phyloP scores from a whole-genome alignment of 768 basidiomycete genomes.

The Atractiella rhizophila region DNA sequence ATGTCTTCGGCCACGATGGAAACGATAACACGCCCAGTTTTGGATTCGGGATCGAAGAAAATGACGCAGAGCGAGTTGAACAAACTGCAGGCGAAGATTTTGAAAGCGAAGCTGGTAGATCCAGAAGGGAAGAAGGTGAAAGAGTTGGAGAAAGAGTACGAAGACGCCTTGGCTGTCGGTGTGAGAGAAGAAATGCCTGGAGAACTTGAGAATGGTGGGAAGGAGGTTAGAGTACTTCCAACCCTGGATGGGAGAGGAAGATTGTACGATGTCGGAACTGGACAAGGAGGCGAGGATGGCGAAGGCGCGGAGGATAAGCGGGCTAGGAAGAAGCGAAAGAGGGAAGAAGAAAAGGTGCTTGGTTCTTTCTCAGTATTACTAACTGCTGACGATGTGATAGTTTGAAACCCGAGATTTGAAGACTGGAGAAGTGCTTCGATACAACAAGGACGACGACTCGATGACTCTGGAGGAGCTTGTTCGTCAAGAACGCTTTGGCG shows the following conservation, averaged over 20 bases:
- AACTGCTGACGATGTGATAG: constrained; percentile 21
- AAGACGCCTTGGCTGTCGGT: constrained; percentile 29
- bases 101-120: constrained; percentile 74
- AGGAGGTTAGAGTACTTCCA: constrained; percentile 58
- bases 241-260: constrained; percentile 61
- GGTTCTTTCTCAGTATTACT: constrained; percentile 19
- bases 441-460: constrained; percentile 72
- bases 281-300: not conserved
- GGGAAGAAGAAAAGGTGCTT: constrained; percentile 52
- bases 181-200: constrained; percentile 14
- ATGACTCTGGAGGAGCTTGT: constrained; percentile 72
- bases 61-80: constrained; percentile 38
- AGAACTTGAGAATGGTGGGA: too few relatives aligned
- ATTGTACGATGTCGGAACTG: constrained; percentile 61
- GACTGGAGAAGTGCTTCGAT: constrained; percentile 66
- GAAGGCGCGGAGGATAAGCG: constrained; percentile 38
- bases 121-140: constrained; percentile 35
- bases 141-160: constrained; percentile 57
- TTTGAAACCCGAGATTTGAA: constrained; percentile 73
- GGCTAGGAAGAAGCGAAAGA: constrained; percentile 35
- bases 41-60: constrained; percentile 12
- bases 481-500: constrained; percentile 71
- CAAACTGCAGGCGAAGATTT: constrained; percentile 69
- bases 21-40: not conserved
- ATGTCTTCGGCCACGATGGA: not conserved